These are phyloP conservation scores for Plectosphaerella cucumerina DNA, from an alignment of 2,329 filamentous ascomycete genomes.

Conservation along the genomic window DNA sequence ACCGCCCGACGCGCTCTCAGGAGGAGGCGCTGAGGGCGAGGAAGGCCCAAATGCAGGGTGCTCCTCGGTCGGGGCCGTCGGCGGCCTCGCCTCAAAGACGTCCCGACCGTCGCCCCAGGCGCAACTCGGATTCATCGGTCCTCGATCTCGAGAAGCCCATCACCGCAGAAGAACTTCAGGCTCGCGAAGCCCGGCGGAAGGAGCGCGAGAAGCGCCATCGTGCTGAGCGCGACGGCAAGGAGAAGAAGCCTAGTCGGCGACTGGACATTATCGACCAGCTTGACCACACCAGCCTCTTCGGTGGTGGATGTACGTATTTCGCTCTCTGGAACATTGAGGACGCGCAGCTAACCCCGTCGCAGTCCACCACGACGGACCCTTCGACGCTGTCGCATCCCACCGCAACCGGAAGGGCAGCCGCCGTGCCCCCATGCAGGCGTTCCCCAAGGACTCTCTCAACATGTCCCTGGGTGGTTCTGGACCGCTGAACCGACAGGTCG, in stretches of 20 bases:
- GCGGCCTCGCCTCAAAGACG: constrained; percentile 32
- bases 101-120: constrained; percentile 51
- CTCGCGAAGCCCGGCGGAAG: constrained; percentile 43
- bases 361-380: constrained; percentile 98
- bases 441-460: constrained; percentile 88
- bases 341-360: neutral
- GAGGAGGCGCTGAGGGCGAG: constrained; percentile 58
- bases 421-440: constrained; percentile 92
- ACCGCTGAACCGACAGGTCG: constrained; percentile 74
- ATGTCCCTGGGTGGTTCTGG: constrained; percentile 87
- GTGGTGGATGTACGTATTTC: constrained; percentile 70
- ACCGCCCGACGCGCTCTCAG: constrained; percentile 62
- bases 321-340: neutral
- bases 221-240: constrained; percentile 33
- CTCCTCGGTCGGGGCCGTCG: constrained; percentile 24
- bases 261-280: constrained; percentile 95
- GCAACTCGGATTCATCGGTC: constrained; percentile 78
- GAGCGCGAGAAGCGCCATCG: constrained; percentile 48
- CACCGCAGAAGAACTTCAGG: constrained; percentile 55
- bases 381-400: constrained; percentile 92
- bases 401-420: constrained; percentile 81
- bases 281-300: constrained; percentile 94
- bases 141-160: constrained; percentile 56
- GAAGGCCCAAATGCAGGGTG: constrained; percentile 31
- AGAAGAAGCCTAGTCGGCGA: constrained; percentile 44